Base-by-base conservation (phyloP, 2,329 filamentous ascomycete genomes). In the Polytolypa hystricis region DNA sequence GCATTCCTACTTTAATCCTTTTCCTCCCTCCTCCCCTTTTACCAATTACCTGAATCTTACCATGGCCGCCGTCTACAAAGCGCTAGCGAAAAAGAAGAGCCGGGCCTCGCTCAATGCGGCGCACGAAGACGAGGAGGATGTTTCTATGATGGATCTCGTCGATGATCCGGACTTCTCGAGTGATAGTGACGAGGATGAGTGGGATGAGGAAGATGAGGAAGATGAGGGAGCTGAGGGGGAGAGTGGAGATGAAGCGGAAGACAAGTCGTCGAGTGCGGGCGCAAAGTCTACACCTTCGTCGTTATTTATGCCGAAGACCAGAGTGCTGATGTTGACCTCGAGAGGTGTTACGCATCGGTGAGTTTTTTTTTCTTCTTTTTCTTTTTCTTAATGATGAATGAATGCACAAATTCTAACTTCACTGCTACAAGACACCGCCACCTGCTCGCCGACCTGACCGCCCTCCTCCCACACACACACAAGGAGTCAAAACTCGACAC, bases 401-500 rank as follows among this genome's bases (percentile, higher is more conserved):
- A 20, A 8, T 15, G 11, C 20, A 12, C 27, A 17, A 31, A 25
- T 19, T 26, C 19, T 29, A n/a, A n/a, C n/a, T n/a, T n/a, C n/a
- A n/a, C n/a, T n/a, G n/a, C n/a, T n/a, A n/a, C n/a, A 50, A 93
- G 89, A 61, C 91, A 95, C 61, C 82, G 91, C 29, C 91, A 98
- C 65, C 71, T 98, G 29, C 73, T 98, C 44, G 84, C 87, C 54
- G 91, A 98, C 55, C 71, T 98, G 32, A 77, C 85, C 40, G 73
- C 81, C 19, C 78, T 98, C 61, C 78, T 98, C 47, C 91, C 91
- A 2, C 91, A 98, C 60, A 79, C 80, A 47, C 79, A 85, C 55
- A 94, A 93, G 66, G 91, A 98, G 58, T 85, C 83, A 50, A 98
- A 98, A 64, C 84, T 95, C 47, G 91, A 98, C 61, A 91, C 85